A percentile compares a stretch with the other conserved stretches of the same genome.
phyloP scores from a whole-genome alignment of 176 grass and related monocot genomes.

The Dactylis glomerata region DNA sequence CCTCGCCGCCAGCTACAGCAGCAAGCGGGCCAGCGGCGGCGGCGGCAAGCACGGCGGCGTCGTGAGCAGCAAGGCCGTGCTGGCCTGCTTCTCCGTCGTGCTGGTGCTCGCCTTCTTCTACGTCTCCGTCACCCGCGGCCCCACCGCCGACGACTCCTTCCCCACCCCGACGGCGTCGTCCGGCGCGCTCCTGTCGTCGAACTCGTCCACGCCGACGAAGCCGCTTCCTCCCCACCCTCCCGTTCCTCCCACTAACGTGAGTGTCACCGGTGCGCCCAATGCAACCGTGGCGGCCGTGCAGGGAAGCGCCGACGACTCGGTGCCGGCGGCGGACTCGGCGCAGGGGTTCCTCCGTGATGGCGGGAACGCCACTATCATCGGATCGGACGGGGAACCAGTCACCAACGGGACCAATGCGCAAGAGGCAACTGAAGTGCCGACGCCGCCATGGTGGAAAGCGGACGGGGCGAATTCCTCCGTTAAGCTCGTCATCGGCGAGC shows the following conservation, averaged over 20 bases:
- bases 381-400: not conserved
- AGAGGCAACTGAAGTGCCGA: not conserved
- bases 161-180: conserved; percentile 21
- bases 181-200: not conserved
- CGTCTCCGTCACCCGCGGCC: conserved; percentile 10
- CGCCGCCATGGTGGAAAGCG: not conserved
- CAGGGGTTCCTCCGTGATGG: not conserved
- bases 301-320: not conserved
- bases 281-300: not conserved
- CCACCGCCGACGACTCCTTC: not conserved
- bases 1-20: conserved; percentile 10
- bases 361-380: conserved; percentile 11
- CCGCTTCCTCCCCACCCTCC: not conserved
- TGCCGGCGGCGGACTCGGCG: not conserved
- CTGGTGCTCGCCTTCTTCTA: conserved; percentile 41
- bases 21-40: conserved; percentile 15
- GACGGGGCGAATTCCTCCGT: not conserved
- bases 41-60: conserved; percentile 2
- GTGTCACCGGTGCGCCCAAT: not conserved
- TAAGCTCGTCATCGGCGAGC: not conserved
- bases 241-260: not conserved
- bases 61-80: conserved; percentile 17
- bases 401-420: conserved; percentile 6
- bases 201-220: conserved; percentile 5
- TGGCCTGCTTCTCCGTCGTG: conserved; percentile 18